Evolutionary conservation across 768 basidiomycete genomes (phyloP).

Genomic region (Boletus reticulatus): DNA sequence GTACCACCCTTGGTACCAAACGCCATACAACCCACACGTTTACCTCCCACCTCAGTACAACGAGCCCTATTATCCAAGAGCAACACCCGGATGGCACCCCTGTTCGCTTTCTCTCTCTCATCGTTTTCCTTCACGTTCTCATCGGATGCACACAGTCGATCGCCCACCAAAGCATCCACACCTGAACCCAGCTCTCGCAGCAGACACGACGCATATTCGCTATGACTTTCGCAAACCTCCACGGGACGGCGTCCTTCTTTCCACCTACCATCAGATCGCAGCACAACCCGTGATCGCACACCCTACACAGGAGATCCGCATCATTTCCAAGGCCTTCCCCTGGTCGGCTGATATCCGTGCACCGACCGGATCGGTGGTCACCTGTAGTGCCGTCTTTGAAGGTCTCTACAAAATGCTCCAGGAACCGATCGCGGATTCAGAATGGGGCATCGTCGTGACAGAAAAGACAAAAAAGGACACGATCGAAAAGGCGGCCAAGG

Average conservation of each 20-base stretch:
- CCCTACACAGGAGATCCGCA: constrained; percentile 36
- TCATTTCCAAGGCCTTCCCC: constrained; percentile 62
- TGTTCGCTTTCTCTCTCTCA: constrained; percentile 6
- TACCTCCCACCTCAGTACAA: constrained; percentile 24
- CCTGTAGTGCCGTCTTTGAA: constrained; percentile 56
- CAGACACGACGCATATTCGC: constrained; percentile 47
- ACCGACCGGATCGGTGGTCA: constrained; percentile 30
- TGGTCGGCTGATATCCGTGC: constrained; percentile 60
- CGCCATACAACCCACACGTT: constrained; percentile 30
- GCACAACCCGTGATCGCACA: constrained; percentile 38
- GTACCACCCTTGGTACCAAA: constrained; percentile 25
- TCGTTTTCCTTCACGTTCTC: not conserved
- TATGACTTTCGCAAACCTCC: constrained; percentile 49
- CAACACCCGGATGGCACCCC: constrained; percentile 11
- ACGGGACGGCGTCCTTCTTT: constrained; percentile 39
- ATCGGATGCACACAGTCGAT: constrained; percentile 10
- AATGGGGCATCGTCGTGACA: constrained; percentile 56
- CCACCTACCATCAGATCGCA: constrained; percentile 41
- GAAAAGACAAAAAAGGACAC: constrained; percentile 43
- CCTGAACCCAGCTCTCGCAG: constrained; percentile 52
- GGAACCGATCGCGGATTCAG: constrained; percentile 56
- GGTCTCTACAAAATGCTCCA: constrained; percentile 50
- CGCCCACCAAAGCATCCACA: constrained; percentile 44
- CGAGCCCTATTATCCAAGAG: constrained; percentile 12
- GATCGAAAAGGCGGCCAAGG: constrained; percentile 52